Evolutionary conservation across 2,329 filamentous ascomycete species (phyloP).

Genomic region (Neofusicoccum kwambonambiense): DNA sequence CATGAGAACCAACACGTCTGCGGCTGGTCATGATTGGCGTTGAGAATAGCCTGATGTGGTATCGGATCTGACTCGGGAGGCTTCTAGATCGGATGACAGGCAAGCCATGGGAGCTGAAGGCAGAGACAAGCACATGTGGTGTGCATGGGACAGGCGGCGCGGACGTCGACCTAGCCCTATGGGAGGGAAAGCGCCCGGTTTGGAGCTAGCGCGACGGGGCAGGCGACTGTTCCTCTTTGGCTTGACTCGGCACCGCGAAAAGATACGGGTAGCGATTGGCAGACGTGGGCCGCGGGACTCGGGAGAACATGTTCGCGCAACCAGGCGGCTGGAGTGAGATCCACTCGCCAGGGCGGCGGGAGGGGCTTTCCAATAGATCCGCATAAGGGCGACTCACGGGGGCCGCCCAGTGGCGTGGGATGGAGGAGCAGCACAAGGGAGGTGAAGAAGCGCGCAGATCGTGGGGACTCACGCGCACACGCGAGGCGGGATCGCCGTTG

Average conservation of each 20-base stretch:
- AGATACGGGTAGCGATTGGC: background rate
- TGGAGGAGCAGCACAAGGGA: conserved; percentile 1
- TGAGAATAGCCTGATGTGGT: background rate
- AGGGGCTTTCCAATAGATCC: conserved; percentile 7
- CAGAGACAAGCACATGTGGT: background rate
- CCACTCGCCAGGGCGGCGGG: conserved; percentile 4
- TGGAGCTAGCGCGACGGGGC: background rate
- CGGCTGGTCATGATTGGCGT: background rate
- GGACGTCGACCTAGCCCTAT: background rate
- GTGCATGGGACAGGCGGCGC: background rate
- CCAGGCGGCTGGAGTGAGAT: background rate
- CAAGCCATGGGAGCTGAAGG: background rate
- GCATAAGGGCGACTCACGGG: background rate
- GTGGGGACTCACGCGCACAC: conserved; percentile 7
- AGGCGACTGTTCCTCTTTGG: background rate
- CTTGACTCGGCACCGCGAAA: background rate
- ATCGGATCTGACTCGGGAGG: background rate
- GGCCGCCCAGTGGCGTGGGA: background rate
- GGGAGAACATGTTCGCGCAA: background rate
- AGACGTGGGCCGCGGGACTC: background rate
- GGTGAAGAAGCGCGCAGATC: background rate
- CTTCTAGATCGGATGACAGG: background rate
- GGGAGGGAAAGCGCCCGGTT: background rate
- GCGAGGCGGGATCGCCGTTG: conserved; percentile 9
- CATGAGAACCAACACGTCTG: background rate